Conservation (phyloP, 768 basidiomycete genomes). For the Mycena sanguinolenta region DNA sequence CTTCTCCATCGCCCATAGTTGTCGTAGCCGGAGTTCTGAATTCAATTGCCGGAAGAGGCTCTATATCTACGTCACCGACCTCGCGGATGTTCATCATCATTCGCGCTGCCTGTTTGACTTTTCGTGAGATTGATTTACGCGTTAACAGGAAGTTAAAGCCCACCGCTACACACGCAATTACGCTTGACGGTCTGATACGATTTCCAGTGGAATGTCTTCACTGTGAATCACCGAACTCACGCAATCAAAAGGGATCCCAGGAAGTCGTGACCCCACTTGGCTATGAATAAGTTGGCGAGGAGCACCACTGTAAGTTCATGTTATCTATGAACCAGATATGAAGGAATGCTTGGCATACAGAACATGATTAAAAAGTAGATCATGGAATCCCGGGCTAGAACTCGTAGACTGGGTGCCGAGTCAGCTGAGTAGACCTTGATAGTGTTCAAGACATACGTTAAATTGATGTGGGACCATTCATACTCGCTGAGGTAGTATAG, state of each 20-base stretch:
- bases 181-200: conserved; percentile 30
- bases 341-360: conserved; percentile 24
- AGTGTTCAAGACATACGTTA: conserved; percentile 25
- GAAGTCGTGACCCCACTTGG: conserved; percentile 37
- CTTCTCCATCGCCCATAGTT: too few species aligned
- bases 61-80: neutral
- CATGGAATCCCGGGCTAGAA: conserved; percentile 43
- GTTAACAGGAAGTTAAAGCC: neutral
- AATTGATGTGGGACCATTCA: conserved; percentile 16
- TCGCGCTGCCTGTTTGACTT: conserved; percentile 37
- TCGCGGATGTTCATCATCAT: conserved; percentile 45
- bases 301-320: conserved; percentile 31
- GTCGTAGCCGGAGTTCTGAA: too few species aligned
- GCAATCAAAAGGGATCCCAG: conserved; percentile 40
- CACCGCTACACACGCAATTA: conserved; percentile 38
- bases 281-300: conserved; percentile 38
- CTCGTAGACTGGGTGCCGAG: conserved; percentile 14
- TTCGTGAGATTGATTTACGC: neutral
- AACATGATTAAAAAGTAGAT: conserved; percentile 41
- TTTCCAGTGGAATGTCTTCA: neutral
- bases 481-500: conserved; percentile 34
- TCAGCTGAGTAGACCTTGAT: neutral
- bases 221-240: conserved; percentile 27
- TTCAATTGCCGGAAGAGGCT: too few species aligned
- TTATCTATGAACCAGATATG: neutral